Percentiles rank a stretch among this genome's conserved stretches.
These are phyloP conservation scores for Dioscorea dumetorum DNA, from an alignment of 106 monocot genomes.

Conservation along the genomic window DNA sequence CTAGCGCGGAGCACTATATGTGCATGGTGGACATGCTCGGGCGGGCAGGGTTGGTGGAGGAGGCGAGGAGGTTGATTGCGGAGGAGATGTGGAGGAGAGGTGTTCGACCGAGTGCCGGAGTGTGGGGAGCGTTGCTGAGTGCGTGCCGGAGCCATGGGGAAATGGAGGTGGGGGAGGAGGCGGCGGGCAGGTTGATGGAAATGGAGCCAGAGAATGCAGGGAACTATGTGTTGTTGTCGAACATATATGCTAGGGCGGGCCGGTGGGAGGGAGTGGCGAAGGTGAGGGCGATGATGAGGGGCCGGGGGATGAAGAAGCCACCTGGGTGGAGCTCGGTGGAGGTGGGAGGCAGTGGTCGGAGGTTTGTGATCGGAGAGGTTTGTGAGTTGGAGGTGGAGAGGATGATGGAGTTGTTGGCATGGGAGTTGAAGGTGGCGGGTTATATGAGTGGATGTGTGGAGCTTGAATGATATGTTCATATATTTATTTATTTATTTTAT, in stretches of 20 bases:
- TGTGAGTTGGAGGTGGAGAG: too few species aligned
- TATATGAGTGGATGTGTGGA: too few species aligned
- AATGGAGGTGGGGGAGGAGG: not conserved
- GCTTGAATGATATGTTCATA: too few species aligned
- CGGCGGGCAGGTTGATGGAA: not conserved
- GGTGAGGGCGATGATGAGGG: conserved; percentile 4
- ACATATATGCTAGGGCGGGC: not conserved
- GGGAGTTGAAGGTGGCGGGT: too few species aligned
- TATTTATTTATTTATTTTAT: too few species aligned
- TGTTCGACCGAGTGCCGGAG: not conserved
- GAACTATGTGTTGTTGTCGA: conserved; percentile 11
- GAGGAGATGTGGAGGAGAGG: not conserved
- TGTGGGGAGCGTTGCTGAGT: conserved; percentile 1
- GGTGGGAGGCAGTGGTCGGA: not conserved
- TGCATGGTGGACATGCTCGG: conserved; percentile 16
- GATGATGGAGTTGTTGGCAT: too few species aligned
- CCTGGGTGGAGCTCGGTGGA: conserved; percentile 13
- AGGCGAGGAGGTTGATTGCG: conserved; percentile 5
- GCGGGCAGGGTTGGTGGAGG: conserved; percentile 4
- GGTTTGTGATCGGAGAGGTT: too few species aligned
- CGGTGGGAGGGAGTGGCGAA: conserved; percentile 6
- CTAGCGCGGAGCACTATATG: not conserved
- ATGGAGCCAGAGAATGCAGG: not conserved
- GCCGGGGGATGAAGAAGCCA: not conserved
- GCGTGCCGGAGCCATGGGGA: conserved; percentile 6